Percentiles rank a stretch among this genome's conserved stretches.
phyloP scores from a whole-genome alignment of 2,329 filamentous ascomycete genomes.

The Aspergillus fijiensis region DNA sequence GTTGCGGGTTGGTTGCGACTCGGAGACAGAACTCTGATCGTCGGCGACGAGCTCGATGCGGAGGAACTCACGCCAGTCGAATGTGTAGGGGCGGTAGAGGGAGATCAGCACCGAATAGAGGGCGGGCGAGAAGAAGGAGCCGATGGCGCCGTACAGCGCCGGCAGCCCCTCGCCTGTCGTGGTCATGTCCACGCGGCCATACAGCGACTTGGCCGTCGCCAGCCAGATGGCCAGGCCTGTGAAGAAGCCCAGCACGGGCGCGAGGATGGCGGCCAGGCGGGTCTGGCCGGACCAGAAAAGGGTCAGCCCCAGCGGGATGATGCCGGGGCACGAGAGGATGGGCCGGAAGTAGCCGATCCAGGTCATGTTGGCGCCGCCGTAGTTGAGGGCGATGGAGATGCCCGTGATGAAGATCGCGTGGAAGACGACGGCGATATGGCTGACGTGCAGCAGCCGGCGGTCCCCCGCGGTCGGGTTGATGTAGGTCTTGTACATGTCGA shows the following conservation, averaged over 20 bases:
- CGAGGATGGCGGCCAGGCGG: slow-evolving; percentile 43
- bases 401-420: slow-evolving; percentile 51
- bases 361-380: slow-evolving; percentile 51
- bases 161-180: slow-evolving; percentile 45
- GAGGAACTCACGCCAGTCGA: slow-evolving; percentile 50
- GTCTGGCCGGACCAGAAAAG: slow-evolving; percentile 50
- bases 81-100: slow-evolving; percentile 37
- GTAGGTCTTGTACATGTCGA: slow-evolving; percentile 54
- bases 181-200: slow-evolving; percentile 42
- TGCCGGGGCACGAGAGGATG: slow-evolving; percentile 45
- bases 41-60: slow-evolving; percentile 50
- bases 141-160: slow-evolving; percentile 47
- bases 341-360: slow-evolving; percentile 47
- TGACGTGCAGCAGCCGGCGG: slow-evolving; percentile 44
- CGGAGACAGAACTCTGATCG: background rate
- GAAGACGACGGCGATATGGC: slow-evolving; percentile 50
- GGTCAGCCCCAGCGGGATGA: slow-evolving; percentile 48
- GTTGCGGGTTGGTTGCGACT: too few relatives aligned
- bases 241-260: slow-evolving; percentile 42
- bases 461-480: slow-evolving; percentile 49
- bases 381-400: slow-evolving; percentile 50
- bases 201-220: slow-evolving; percentile 39
- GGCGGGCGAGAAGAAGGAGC: slow-evolving; percentile 48
- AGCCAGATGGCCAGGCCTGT: slow-evolving; percentile 50
- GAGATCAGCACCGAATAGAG: slow-evolving; percentile 51